Evolutionary conservation across 1,139 yeast species (phyloP).

Genomic region (Saccharomyces hybrid): DNA sequence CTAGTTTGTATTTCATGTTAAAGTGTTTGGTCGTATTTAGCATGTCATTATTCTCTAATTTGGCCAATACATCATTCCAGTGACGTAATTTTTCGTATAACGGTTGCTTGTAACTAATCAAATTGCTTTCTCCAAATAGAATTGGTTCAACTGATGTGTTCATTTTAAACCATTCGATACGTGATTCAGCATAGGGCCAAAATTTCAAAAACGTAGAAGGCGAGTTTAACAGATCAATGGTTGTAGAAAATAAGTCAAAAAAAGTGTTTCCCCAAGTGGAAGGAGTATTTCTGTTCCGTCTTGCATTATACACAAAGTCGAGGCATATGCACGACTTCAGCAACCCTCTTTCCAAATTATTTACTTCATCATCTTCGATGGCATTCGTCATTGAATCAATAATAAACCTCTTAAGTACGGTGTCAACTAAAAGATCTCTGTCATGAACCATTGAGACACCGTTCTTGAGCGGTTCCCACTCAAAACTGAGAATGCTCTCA

Average conservation of each 20-base stretch:
- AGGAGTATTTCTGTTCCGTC: constrained; percentile 10
- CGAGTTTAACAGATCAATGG: constrained; percentile 20
- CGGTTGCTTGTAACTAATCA: constrained; percentile 28
- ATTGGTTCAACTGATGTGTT: constrained; percentile 12
- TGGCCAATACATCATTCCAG: constrained; percentile 23
- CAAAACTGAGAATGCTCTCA: constrained; percentile 7
- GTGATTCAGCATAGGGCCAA: constrained; percentile 26
- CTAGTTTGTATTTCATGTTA: constrained; percentile 21
- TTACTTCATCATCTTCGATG: constrained; percentile 6
- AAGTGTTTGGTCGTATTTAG: constrained; percentile 22
- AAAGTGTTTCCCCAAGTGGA: constrained; percentile 15
- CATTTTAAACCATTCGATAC: constrained; percentile 26
- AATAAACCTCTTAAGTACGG: constrained; percentile 13
- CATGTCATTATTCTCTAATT: constrained; percentile 14
- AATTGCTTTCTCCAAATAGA: constrained; percentile 18
- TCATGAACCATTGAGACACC: constrained; percentile 2
- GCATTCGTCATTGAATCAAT: constrained; percentile 10
- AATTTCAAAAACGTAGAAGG: constrained; percentile 20
- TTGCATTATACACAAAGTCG: constrained; percentile 19
- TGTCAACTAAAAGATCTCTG: constrained; percentile 11
- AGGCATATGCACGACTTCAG: constrained; percentile 9
- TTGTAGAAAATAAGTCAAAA: constrained; percentile 20
- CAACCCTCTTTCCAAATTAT: background rate
- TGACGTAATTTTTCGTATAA: constrained; percentile 25
- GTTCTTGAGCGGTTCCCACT: constrained; percentile 10